A percentile compares a stretch with the other conserved stretches of the same genome.
These are phyloP conservation scores for Leccinum solheimii DNA, from an alignment of 1,284 basidiomycete genomes.

Conservation along the genomic window DNA sequence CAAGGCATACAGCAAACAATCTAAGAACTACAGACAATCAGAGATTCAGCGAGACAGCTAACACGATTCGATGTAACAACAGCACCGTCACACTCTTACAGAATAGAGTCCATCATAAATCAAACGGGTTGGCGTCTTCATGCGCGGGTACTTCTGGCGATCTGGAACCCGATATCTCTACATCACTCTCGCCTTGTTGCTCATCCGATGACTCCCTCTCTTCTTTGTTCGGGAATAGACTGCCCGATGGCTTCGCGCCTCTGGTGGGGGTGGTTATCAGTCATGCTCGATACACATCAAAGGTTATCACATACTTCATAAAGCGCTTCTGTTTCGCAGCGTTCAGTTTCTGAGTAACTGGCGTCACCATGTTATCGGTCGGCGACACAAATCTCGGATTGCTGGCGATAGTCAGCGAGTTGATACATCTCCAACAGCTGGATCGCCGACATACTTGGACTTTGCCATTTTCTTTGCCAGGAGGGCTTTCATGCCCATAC, in stretches of 20 bases:
- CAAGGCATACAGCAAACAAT: constrained; percentile 25
- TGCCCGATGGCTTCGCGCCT: constrained; percentile 55
- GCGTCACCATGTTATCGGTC: constrained; percentile 91
- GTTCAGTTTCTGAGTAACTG: constrained; percentile 84
- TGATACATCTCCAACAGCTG: not conserved
- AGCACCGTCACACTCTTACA: constrained; percentile 31
- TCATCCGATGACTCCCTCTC: constrained; percentile 47
- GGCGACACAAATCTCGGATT: constrained; percentile 86
- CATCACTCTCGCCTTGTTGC: constrained; percentile 35
- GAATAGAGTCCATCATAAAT: constrained; percentile 16
- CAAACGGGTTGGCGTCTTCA: constrained; percentile 67
- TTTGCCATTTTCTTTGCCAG: constrained; percentile 88
- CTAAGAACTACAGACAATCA: constrained; percentile 31
- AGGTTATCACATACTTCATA: constrained; percentile 62
- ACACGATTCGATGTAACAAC: constrained; percentile 27
- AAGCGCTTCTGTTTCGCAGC: constrained; percentile 92
- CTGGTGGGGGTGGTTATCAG: constrained; percentile 35
- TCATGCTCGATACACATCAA: constrained; percentile 1
- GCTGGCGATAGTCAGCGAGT: constrained; percentile 33
- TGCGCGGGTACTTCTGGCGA: constrained; percentile 31
- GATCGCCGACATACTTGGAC: constrained; percentile 57
- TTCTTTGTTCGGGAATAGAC: constrained; percentile 50
- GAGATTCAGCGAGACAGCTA: constrained; percentile 35
- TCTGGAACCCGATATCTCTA: constrained; percentile 28
- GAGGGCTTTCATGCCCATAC: constrained; percentile 85